A percentile compares a stretch with the other conserved stretches of the same genome.
Conservation (phyloP, 192 early-diverging fungal genomes). For the Paraglomus brasilianum region DNA sequence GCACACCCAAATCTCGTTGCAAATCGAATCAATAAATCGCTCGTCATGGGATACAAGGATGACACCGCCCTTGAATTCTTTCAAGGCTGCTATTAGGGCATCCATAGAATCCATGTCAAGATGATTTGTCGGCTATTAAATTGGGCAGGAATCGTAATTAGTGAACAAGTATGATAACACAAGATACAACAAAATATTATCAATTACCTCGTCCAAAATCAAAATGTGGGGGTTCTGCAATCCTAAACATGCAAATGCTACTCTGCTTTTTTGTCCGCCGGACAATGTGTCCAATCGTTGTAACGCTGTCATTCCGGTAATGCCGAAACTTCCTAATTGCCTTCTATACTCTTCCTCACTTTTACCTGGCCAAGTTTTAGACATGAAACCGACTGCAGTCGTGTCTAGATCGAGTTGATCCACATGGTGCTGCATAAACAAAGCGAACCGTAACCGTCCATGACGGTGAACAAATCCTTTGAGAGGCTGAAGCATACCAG, state of each 20-base stretch:
- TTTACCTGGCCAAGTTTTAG: conserved; percentile 84
- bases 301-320: conserved; percentile 94
- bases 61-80: conserved; percentile 89
- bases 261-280: conserved; percentile 95
- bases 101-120: conserved; percentile 94
- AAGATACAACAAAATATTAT: conserved; percentile 56
- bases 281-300: conserved; percentile 93
- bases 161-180: conserved; percentile 13
- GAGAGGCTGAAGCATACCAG: conserved; percentile 77
- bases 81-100: conserved; percentile 83
- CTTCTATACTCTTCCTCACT: conserved; percentile 95
- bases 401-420: conserved; percentile 90
- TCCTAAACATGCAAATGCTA: conserved; percentile 95
- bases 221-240: conserved; percentile 89
- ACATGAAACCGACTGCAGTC: conserved; percentile 87
- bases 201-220: conserved; percentile 88
- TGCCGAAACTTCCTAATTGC: conserved; percentile 90
- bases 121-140: conserved; percentile 80
- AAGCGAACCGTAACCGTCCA: conserved; percentile 87
- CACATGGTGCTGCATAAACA: conserved; percentile 97
- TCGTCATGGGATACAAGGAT: conserved; percentile 98
- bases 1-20: conserved; percentile 93
- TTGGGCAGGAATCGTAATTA: not conserved
- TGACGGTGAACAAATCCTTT: conserved; percentile 85
- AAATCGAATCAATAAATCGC: conserved; percentile 86